Conservation (phyloP, 768 basidiomycete genomes). For the Leccinum variicolor region DNA sequence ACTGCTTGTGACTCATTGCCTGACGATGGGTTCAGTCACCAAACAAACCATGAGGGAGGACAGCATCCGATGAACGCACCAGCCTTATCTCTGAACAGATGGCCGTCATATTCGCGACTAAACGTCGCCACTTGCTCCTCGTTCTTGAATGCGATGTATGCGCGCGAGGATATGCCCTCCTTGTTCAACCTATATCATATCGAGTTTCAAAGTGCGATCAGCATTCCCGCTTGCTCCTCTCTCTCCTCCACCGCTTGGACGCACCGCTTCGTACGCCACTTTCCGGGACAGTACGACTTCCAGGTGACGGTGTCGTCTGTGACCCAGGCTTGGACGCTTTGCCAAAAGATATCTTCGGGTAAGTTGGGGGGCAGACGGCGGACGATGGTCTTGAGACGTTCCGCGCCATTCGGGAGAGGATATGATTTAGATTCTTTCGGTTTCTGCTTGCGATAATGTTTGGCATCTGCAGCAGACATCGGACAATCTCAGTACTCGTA, state of each 20-base stretch:
- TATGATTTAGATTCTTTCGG: conserved; percentile 34
- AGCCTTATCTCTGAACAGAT: conserved; percentile 86
- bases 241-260: conserved; percentile 11
- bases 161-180: conserved; percentile 83
- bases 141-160: conserved; percentile 86
- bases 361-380: conserved; percentile 88
- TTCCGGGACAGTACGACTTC: conserved; percentile 67
- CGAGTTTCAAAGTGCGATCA: background rate
- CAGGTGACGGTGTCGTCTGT: conserved; percentile 65
- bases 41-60: background rate
- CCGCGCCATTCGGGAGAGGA: conserved; percentile 32
- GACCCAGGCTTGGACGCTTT: conserved; percentile 83
- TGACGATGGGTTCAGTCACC: conserved; percentile 24
- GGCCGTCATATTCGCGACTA: conserved; percentile 85
- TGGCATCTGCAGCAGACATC: conserved; percentile 21
- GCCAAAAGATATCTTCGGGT: conserved; percentile 93
- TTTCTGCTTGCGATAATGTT: conserved; percentile 21
- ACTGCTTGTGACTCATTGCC: conserved; percentile 86
- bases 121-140: conserved; percentile 71
- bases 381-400: conserved; percentile 83
- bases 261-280: conserved; percentile 61
- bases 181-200: conserved; percentile 60
- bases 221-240: background rate
- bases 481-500: too few relatives aligned
- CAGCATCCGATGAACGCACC: conserved; percentile 42